Base-by-base conservation (phyloP, 306 rosid genomes). In the Cercis canadensis region DNA sequence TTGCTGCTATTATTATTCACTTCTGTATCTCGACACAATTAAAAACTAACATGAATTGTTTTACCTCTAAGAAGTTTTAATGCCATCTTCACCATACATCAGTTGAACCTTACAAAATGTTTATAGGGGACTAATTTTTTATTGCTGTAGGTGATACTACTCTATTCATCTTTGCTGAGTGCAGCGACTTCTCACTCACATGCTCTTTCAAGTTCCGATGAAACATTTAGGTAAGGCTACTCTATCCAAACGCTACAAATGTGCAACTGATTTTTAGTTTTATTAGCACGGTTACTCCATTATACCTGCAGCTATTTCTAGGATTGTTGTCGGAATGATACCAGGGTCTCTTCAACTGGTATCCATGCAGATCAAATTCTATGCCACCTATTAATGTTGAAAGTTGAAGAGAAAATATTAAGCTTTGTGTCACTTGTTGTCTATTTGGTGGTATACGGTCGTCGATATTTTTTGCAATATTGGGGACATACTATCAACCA, bases 71-170 rank as follows among this genome's bases (percentile, higher is more conserved):
- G 43, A 8, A 29, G 5, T 32, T 15, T 32, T 4, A 15, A 33
- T 33, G 16, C 16, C 57, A 65, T 37, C 44, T 64, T 64, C 12
- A 10, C 39, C 7, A 11, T 72, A 2, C 39, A 33, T 45, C 11
- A 67, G 51, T 65, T 54, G 41, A 61, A 74, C 67, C 43, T 73
- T 4, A 49, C 16, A 18, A 7, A 13, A 41, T 63, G 58, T 29
- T 18, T 37, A 49, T 67, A 15, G 51, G 11, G 16, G 69, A 31
- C 55, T 41, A 21, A 44, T 64, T 57, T 29, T 19, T 21, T 21
- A 43, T 74, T 73, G 69, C 47, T 79, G 77, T 47, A 89, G 96
- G 75, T 82, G 68, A 50, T 92, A 57, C 7, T 91, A 55, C 70
- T 85, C 69, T 70, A 84, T 61, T 78, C 80, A 45, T 75, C 81